Percentiles rank a stretch among this genome's conserved stretches.
These are phyloP conservation scores for Corylus avellana DNA, from an alignment of 306 rosid genomes.

Conservation along the genomic window DNA sequence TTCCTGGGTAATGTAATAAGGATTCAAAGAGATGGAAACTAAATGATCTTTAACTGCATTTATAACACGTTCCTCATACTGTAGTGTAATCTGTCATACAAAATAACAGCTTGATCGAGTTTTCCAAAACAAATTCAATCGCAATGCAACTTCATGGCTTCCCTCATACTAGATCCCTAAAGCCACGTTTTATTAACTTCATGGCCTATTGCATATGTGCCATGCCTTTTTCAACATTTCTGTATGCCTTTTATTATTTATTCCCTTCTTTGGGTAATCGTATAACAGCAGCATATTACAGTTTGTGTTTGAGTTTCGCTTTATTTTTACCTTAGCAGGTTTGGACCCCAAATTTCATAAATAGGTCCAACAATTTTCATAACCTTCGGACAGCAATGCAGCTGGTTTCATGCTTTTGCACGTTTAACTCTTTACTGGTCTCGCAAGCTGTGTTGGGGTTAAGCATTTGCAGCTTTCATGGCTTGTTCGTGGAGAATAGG, in stretches of 20 bases:
- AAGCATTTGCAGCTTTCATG: slow-evolving; percentile 25
- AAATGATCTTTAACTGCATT: too few species aligned
- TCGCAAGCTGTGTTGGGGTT: slow-evolving; percentile 10
- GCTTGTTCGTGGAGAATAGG: slow-evolving; percentile 29
- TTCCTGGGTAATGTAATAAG: too few species aligned
- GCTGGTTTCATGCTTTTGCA: slow-evolving; percentile 3
- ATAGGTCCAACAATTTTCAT: neutral
- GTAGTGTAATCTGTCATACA: too few species aligned
- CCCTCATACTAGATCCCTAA: neutral
- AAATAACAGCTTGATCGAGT: too few species aligned
- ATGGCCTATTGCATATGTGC: neutral
- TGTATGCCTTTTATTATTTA: neutral
- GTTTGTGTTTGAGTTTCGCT: neutral
- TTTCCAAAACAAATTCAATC: neutral
- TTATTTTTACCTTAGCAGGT: neutral
- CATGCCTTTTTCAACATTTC: neutral
- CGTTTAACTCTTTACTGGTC: slow-evolving; percentile 9
- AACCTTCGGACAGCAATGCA: neutral
- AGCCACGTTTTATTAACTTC: neutral
- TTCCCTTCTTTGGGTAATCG: neutral
- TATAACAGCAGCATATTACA: neutral
- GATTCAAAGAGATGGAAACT: too few species aligned
- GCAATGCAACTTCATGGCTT: neutral
- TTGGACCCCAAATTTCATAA: neutral
- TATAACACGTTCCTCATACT: too few species aligned